These are phyloP conservation scores for Aureobasidium sp. DNA, from an alignment of 2,329 filamentous ascomycete genomes.

Conservation along the genomic window DNA sequence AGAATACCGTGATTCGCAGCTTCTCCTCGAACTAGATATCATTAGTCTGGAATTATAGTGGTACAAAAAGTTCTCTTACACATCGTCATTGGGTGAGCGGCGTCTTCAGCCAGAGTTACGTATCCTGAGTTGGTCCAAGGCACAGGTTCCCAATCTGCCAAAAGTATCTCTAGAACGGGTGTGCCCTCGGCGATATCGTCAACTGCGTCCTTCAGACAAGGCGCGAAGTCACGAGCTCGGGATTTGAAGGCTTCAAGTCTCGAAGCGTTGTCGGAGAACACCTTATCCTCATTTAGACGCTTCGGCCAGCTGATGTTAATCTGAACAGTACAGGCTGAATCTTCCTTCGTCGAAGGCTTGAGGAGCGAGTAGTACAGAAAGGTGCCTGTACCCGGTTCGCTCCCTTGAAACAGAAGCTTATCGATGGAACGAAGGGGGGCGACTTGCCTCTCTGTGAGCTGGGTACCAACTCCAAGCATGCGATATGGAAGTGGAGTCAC, in stretches of 20 bases:
- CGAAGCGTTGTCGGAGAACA: neutral
- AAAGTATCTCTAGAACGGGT: neutral
- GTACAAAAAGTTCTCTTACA: neutral
- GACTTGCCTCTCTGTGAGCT: neutral
- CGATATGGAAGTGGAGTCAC: constrained; percentile 3
- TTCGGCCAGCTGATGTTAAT: constrained; percentile 3
- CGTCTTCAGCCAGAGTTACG: neutral
- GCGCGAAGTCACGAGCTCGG: neutral
- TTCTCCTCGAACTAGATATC: constrained; percentile 2
- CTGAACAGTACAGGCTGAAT: neutral
- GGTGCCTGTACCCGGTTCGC: neutral
- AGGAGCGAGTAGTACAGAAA: constrained; percentile 6
- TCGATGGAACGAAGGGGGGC: constrained; percentile 1
- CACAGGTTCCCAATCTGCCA: neutral
- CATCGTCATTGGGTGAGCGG: constrained; percentile 3
- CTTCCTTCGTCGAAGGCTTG: neutral
- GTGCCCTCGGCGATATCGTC: neutral
- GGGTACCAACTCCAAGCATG: neutral
- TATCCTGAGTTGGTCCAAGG: neutral
- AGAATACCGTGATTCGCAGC: neutral
- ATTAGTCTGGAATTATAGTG: neutral
- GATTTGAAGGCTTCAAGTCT: neutral
- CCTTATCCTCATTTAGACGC: neutral
- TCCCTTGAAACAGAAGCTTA: neutral
- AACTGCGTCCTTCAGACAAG: neutral